Conservation (phyloP, 2,329 filamentous ascomycete species). For the Aspergillus fructus region DNA sequence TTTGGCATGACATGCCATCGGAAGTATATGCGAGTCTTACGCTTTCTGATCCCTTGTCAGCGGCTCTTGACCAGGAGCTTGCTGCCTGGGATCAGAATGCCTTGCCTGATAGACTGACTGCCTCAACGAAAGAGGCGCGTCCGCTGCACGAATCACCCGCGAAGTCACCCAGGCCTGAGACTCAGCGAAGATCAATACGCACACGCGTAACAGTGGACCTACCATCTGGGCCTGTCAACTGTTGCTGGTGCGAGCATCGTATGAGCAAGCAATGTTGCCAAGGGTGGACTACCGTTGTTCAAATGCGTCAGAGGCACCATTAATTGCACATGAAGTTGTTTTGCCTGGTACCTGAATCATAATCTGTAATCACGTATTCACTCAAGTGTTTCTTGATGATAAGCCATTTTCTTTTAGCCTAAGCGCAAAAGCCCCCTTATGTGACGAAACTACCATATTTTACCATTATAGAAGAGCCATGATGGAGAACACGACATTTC, state of each 20-base stretch:
- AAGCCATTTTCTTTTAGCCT: background rate
- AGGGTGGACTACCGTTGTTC: slow-evolving; percentile 66
- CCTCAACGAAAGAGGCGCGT: background rate
- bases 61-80: background rate
- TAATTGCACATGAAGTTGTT: slow-evolving; percentile 16
- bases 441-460: background rate
- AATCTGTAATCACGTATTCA: background rate
- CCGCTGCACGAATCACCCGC: background rate
- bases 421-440: background rate
- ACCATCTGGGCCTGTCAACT: slow-evolving; percentile 52
- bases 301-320: slow-evolving; percentile 60
- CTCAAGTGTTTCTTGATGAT: background rate
- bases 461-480: background rate
- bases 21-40: slow-evolving; percentile 39
- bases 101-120: background rate
- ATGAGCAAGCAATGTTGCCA: slow-evolving; percentile 70
- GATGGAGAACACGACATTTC: background rate
- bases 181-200: slow-evolving; percentile 12
- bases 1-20: slow-evolving; percentile 45
- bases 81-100: background rate
- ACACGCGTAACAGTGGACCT: background rate
- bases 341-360: background rate
- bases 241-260: slow-evolving; percentile 70
- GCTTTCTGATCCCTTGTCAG: slow-evolving; percentile 21
- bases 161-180: background rate